Percentiles rank a stretch among this genome's conserved stretches.
Conservation (phyloP, 2,329 filamentous ascomycete species). For the Talaromyces verruculosus region DNA sequence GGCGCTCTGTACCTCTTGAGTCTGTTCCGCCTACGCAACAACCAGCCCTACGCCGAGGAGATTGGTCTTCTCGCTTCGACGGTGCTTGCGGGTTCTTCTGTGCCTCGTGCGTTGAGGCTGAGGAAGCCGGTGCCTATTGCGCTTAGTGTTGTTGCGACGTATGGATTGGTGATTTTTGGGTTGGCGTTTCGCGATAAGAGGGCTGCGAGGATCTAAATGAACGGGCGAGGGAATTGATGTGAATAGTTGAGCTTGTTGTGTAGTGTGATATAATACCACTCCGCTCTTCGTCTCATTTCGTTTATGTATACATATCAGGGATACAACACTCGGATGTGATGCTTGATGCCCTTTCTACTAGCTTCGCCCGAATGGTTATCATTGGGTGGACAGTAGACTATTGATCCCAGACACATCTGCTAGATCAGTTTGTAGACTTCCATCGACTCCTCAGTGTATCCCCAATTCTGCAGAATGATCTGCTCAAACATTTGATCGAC, state of each 20-base stretch:
- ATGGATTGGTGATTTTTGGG: constrained; percentile 78
- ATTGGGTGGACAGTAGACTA: neutral
- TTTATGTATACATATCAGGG: neutral
- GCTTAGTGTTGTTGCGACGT: constrained; percentile 74
- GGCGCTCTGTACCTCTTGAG: constrained; percentile 76
- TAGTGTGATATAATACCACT: neutral
- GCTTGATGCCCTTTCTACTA: neutral
- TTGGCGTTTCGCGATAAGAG: constrained; percentile 56
- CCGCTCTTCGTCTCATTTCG: neutral
- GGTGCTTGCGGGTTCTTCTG: constrained; percentile 78
- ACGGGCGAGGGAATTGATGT: neutral
- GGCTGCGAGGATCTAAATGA: constrained; percentile 13
- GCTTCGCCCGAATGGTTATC: neutral
- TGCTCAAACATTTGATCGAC: neutral
- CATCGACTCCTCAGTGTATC: neutral
- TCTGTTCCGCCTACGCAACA: constrained; percentile 74
- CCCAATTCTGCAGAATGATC: neutral
- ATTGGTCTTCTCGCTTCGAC: constrained; percentile 82
- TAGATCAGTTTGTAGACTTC: neutral
- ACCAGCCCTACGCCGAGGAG: constrained; percentile 79
- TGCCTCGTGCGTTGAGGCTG: constrained; percentile 81
- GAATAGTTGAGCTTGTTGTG: neutral
- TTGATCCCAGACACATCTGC: neutral
- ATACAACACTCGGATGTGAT: neutral
- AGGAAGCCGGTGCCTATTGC: constrained; percentile 81